Percentiles rank a stretch among this genome's conserved stretches.
Evolutionary conservation across 2,329 filamentous ascomycete genomes (phyloP).

Genomic region (Canariomyces notabilis): DNA sequence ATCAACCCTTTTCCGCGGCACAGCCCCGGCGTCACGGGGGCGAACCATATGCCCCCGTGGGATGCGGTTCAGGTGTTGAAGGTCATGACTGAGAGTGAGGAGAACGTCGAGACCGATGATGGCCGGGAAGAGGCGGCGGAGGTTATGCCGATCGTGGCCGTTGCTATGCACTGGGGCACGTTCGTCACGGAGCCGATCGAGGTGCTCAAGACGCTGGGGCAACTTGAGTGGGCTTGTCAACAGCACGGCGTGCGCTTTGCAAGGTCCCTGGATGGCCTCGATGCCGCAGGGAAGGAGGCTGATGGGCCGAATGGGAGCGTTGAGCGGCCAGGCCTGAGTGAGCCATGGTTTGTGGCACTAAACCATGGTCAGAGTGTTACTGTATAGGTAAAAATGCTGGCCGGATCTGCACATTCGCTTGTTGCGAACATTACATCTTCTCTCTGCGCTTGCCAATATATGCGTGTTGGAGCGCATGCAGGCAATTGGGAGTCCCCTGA

Average conservation of each 20-base stretch:
- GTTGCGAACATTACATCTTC: not conserved
- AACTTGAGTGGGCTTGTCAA: constrained; percentile 26
- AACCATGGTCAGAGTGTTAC: constrained; percentile 1
- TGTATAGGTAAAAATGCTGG: constrained; percentile 5
- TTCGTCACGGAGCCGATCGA: constrained; percentile 26
- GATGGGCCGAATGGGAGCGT: not conserved
- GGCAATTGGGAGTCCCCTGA: too few species aligned
- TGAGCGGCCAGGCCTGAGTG: too few species aligned
- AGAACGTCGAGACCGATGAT: not conserved
- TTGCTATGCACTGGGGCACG: constrained; percentile 29
- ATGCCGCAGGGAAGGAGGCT: not conserved
- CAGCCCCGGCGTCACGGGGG: constrained; percentile 20
- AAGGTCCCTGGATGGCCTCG: constrained; percentile 8
- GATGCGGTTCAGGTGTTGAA: constrained; percentile 26
- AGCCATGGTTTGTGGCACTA: not conserved
- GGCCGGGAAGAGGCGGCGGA: not conserved
- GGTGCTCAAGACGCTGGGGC: constrained; percentile 24
- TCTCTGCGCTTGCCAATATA: too few species aligned
- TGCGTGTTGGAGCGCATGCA: too few species aligned
- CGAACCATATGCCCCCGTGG: constrained; percentile 29
- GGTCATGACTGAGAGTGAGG: constrained; percentile 14
- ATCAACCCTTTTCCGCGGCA: constrained; percentile 25
- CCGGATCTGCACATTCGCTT: too few species aligned
- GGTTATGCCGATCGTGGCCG: constrained; percentile 13
- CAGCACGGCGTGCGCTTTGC: constrained; percentile 23